phyloP scores from a whole-genome alignment of 2,329 filamentous ascomycete genomes.

The Aureobasidium melanogenum region DNA sequence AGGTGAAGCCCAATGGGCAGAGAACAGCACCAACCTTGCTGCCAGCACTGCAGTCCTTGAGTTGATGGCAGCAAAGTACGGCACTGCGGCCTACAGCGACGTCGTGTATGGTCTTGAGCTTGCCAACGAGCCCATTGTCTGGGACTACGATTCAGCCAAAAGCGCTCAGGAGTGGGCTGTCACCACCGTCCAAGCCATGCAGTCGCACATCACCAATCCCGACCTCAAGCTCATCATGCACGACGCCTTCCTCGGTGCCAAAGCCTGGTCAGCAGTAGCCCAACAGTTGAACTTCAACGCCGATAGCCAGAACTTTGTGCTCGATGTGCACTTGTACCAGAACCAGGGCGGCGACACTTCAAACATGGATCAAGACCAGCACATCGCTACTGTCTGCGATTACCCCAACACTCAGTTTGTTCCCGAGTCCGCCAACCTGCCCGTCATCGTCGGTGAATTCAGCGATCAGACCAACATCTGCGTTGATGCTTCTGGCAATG shows the following conservation, averaged over 20 bases:
- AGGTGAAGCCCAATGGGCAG: conserved; percentile 34
- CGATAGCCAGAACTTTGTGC: conserved; percentile 44
- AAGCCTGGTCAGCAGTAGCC: conserved; percentile 54
- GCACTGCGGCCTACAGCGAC: conserved; percentile 42
- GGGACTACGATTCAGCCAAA: conserved; percentile 33
- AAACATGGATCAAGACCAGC: conserved; percentile 28
- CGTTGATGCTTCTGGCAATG: conserved; percentile 46
- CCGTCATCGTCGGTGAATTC: conserved; percentile 46
- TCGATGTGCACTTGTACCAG: conserved; percentile 54
- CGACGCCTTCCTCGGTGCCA: conserved; percentile 45
- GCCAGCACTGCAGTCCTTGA: conserved; percentile 49
- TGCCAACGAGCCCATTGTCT: conserved; percentile 48
- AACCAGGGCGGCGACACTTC: conserved; percentile 31
- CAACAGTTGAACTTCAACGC: conserved; percentile 41
- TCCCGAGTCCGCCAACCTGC: conserved; percentile 25
- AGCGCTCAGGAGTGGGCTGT: conserved; percentile 46
- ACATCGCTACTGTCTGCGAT: conserved; percentile 42
- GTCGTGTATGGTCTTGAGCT: conserved; percentile 50
- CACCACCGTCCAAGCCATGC: conserved; percentile 39
- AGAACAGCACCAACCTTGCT: conserved; percentile 38
- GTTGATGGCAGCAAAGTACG: conserved; percentile 50
- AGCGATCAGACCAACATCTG: conserved; percentile 47
- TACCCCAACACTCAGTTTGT: conserved; percentile 52
- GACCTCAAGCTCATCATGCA: conserved; percentile 45
- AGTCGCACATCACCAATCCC: conserved; percentile 19